Evolutionary conservation across 2,329 filamentous ascomycete genomes (phyloP), one percentile per base, ranked within the genome.

Genomic region (Zalaria sp.): DNA sequence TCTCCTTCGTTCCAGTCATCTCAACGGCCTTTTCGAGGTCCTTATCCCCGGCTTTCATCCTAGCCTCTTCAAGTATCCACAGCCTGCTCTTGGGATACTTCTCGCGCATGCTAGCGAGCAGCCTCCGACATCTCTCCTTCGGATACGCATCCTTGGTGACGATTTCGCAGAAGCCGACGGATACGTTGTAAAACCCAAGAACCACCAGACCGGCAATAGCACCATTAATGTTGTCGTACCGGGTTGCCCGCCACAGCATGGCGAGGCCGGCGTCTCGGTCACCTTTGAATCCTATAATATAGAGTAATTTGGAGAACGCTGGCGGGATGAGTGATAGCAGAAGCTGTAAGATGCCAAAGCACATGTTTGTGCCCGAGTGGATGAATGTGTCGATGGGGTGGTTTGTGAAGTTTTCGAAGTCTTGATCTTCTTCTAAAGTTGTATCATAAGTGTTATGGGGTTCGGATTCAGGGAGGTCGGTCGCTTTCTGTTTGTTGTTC

Each of bases 301-400:
- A 84, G 3, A 96, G 70, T 1, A 98, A 73, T 43, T 78, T 82
- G n/a, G 77, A 81, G 59, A 96, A 94, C 0, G 88, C 77, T 0
- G 91, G 91, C 0, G 91, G 93, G 1, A 96, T 79, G 66, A 96
- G 82, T 8, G 86, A 93, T n/a, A 96, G 79, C 41, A 96, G 70
- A 1, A 96, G 70, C 9, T 93, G 72, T 1, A 96, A 65, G 28
- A 93, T 73, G 3, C 91, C 91, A 53, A 88, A 95, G 60, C 87
- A 94, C 60, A 95, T 81, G 56, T 83, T 91, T 4, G 80, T 77
- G 6, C 87, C 89, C 0, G 85, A 88, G 58, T 94, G 86, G 32
- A 95, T 79, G 57, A 95, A 98, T 25, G 81, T 64, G 58, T 96
- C 89, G 11, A 89, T 75, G 0, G 83, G 78, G 45, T 88, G 78